Percentiles rank a stretch among this genome's conserved stretches.
These are phyloP conservation scores for Scheffersomyces illinoinensis DNA, from an alignment of 1,139 yeast genomes.

Conservation along the genomic window DNA sequence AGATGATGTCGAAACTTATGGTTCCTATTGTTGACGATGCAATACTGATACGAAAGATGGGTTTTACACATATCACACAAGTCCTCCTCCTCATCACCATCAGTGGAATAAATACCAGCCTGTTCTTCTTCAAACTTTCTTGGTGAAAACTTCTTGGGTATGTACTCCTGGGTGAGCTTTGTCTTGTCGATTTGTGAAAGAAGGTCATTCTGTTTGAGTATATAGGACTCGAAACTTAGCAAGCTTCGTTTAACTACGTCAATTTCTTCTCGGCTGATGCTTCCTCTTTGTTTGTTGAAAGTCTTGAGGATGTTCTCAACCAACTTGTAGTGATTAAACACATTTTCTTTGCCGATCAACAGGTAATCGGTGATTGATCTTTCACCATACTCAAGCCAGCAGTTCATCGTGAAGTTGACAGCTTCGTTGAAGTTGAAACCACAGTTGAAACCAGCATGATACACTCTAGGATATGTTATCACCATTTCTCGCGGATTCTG, in stretches of 20 bases:
- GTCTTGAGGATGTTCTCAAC: constrained; percentile 37
- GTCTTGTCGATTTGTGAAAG: constrained; percentile 10
- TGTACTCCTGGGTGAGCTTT: constrained; percentile 11
- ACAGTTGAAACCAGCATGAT: constrained; percentile 78
- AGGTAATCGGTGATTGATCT: constrained; percentile 58
- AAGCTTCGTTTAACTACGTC: constrained; percentile 26
- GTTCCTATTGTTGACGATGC: constrained; percentile 29
- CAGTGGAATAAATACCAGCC: constrained; percentile 15
- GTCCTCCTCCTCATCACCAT: constrained; percentile 35
- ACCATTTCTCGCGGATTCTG: constrained; percentile 82
- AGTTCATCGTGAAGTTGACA: constrained; percentile 71
- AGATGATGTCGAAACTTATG: constrained; percentile 21
- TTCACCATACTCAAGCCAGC: constrained; percentile 68
- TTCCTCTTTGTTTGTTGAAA: constrained; percentile 11
- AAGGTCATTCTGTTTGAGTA: constrained; percentile 13
- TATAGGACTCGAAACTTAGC: constrained; percentile 25
- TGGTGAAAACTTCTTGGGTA: constrained; percentile 13
- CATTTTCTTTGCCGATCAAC: constrained; percentile 55
- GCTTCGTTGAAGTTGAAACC: constrained; percentile 82
- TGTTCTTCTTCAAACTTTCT: constrained; percentile 20
- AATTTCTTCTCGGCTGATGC: constrained; percentile 3
- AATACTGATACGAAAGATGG: constrained; percentile 38
- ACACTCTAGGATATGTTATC: constrained; percentile 73
- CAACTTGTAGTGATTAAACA: constrained; percentile 48
- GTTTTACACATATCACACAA: constrained; percentile 45